A percentile compares a stretch with the other conserved stretches of the same genome.
These are phyloP conservation scores for Acmispon strigosus DNA, from an alignment of 306 rosid species.

Conservation along the genomic window DNA sequence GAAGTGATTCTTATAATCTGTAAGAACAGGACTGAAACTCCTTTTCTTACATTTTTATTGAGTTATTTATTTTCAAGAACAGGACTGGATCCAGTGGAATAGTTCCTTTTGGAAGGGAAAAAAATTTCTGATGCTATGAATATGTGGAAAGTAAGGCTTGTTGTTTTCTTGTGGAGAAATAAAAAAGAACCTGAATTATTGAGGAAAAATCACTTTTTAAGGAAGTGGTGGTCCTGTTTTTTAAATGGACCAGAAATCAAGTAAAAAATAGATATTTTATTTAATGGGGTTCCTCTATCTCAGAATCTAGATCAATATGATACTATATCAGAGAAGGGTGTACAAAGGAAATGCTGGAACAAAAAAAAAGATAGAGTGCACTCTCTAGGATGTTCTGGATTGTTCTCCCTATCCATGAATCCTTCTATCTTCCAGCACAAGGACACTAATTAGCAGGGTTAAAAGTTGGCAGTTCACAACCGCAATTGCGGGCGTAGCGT, in stretches of 20 bases:
- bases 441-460: too few relatives aligned
- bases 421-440: too few relatives aligned
- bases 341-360: not conserved
- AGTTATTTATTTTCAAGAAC: not conserved
- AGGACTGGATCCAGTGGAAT: slow-evolving; percentile 4
- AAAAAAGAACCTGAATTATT: not conserved
- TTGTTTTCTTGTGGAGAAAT: not conserved
- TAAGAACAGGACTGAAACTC: too few relatives aligned
- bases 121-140: not conserved
- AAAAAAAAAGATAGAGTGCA: too few relatives aligned
- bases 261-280: not conserved
- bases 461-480: too few relatives aligned
- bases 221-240: slow-evolving; percentile 14
- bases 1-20: not conserved
- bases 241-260: not conserved
- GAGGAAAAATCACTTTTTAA: not conserved
- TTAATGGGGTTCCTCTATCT: not conserved
- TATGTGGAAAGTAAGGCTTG: not conserved
- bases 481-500: too few relatives aligned
- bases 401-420: too few relatives aligned
- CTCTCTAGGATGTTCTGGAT: too few relatives aligned
- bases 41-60: not conserved
- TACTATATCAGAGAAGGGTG: not conserved
- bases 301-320: not conserved
- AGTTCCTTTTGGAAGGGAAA: not conserved